A percentile compares a stretch with the other conserved stretches of the same genome.
These are phyloP conservation scores for Aspergillus terreus DNA, from an alignment of 2,329 filamentous ascomycete genomes.

Conservation along the genomic window DNA sequence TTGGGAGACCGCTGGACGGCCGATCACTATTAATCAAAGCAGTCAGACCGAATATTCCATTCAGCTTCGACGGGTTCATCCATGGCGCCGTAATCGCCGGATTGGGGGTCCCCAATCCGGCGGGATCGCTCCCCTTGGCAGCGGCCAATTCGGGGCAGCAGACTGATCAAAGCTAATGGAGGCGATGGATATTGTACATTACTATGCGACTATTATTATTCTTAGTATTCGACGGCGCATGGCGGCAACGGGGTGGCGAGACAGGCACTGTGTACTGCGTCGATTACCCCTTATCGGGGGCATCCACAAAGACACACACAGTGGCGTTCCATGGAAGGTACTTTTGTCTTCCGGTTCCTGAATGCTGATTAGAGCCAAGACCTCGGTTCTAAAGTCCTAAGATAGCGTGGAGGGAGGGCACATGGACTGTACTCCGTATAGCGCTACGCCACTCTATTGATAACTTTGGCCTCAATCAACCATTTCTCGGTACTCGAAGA, in stretches of 20 bases:
- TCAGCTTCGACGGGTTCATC: not conserved
- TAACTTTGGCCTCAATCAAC: no score
- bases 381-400: not conserved
- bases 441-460: no score
- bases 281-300: not conserved
- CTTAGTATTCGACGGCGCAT: no score
- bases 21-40: not conserved
- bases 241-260: not conserved
- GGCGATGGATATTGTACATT: not conserved
- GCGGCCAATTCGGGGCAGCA: not conserved
- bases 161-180: not conserved
- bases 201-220: no score
- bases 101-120: not conserved
- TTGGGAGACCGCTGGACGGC: not conserved
- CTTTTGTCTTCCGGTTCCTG: not conserved
- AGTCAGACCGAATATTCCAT: not conserved
- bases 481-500: no score
- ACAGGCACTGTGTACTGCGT: not conserved
- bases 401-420: no score
- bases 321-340: not conserved
- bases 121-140: not conserved
- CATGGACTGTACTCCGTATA: no score
- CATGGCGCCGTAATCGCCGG: not conserved
- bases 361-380: not conserved
- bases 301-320: not conserved